A percentile compares a stretch with the other conserved stretches of the same genome.
phyloP scores from a whole-genome alignment of 345 rosid genomes.

The Salix brachista region DNA sequence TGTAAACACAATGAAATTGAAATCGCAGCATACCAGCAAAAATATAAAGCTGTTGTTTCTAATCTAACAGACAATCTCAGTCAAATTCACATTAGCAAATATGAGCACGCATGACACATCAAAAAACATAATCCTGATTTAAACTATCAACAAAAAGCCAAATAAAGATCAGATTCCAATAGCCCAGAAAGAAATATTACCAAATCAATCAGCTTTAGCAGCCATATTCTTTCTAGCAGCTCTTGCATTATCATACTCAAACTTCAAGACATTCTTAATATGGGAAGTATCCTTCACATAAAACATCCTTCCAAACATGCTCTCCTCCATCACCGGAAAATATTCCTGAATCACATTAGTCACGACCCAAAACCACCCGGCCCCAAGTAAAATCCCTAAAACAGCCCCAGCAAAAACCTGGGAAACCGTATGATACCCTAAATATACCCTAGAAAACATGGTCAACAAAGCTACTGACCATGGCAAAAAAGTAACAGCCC shows the following conservation, averaged over 20 bases:
- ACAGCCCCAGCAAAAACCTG: conserved; percentile 85
- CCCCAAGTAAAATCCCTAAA: conserved; percentile 61
- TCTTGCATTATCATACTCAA: conserved; percentile 91
- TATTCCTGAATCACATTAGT: conserved; percentile 41
- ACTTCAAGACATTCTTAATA: conserved; percentile 72
- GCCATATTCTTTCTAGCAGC: conserved; percentile 56
- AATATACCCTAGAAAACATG: conserved; percentile 84
- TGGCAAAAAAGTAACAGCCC: conserved; percentile 37
- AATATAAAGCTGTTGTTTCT: background rate
- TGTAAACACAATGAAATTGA: no score
- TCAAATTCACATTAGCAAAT: background rate
- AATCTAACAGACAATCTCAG: background rate
- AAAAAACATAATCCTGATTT: background rate
- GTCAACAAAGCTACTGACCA: conserved; percentile 76
- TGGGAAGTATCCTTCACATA: conserved; percentile 94
- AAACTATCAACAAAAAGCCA: background rate
- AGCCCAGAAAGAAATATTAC: background rate
- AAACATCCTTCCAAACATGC: conserved; percentile 62
- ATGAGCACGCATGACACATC: no score
- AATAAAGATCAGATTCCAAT: background rate
- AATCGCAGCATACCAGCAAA: no score
- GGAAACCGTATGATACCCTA: conserved; percentile 82
- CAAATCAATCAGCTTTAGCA: conserved; percentile 48
- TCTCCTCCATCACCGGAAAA: conserved; percentile 79
- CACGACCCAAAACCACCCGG: conserved; percentile 78